These are phyloP conservation scores for Chrysanthemum lavandulifolium DNA, from an alignment of 129 eudicot species.

Conservation along the genomic window DNA sequence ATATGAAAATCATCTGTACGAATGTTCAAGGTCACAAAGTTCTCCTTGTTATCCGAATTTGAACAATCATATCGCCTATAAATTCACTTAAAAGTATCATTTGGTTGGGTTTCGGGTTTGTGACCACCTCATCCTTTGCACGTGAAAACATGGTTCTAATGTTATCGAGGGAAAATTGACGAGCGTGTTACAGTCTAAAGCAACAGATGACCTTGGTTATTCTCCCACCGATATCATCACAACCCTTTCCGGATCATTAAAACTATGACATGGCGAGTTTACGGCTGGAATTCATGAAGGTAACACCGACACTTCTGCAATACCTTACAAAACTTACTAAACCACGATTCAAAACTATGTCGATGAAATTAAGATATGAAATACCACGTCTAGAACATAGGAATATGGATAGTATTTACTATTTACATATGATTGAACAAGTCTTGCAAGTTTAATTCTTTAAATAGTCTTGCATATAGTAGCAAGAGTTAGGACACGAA, in stretches of 20 bases:
- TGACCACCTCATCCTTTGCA: constrained; percentile 99
- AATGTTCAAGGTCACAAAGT: constrained; percentile 73
- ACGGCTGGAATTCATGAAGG: constrained; percentile 99
- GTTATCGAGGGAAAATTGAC: constrained; percentile 89
- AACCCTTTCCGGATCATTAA: constrained; percentile 86
- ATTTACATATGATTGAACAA: not conserved
- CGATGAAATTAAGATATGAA: not conserved
- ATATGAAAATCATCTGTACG: no score
- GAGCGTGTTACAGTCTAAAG: constrained; percentile 93
- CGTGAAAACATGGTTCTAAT: constrained; percentile 84
- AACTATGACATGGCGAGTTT: constrained; percentile 97
- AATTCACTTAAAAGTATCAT: not conserved
- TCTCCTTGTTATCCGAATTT: not conserved
- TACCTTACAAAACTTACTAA: not conserved
- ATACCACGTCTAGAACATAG: not conserved
- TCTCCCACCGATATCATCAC: constrained; percentile 99
- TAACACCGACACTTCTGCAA: constrained; percentile 22
- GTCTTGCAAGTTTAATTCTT: not conserved
- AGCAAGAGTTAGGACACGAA: not conserved
- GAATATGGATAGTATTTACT: not conserved
- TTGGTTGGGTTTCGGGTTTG: constrained; percentile 57
- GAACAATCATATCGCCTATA: not conserved
- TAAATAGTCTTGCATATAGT: not conserved
- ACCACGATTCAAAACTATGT: no score
- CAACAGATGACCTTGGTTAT: constrained; percentile 89